Percentiles rank a stretch among this genome's conserved stretches.
Conservation (phyloP, 2,329 filamentous ascomycete species). For the Fusarium drepaniforme region DNA sequence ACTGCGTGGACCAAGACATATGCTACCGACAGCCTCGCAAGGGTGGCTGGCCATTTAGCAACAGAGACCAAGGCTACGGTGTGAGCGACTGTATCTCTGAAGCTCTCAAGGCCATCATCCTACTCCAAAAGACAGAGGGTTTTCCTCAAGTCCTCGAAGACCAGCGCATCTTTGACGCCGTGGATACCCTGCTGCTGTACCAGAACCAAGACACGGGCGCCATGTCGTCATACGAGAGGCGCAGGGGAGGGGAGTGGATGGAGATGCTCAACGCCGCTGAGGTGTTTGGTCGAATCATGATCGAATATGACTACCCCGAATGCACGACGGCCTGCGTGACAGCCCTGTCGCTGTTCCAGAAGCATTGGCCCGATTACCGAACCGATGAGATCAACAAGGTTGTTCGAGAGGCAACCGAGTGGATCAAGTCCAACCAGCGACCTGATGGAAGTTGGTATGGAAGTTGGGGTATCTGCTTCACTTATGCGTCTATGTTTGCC, state of each 20-base stretch:
- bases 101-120: slow-evolving; percentile 86
- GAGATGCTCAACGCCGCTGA: slow-evolving; percentile 95
- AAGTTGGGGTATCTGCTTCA: slow-evolving; percentile 98
- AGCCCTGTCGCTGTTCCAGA: slow-evolving; percentile 83
- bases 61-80: slow-evolving; percentile 90
- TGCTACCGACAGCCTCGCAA: slow-evolving; percentile 94
- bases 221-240: slow-evolving; percentile 90
- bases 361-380: slow-evolving; percentile 86
- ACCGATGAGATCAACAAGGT: slow-evolving; percentile 79
- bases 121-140: slow-evolving; percentile 82
- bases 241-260: slow-evolving; percentile 80
- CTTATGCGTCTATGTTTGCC: slow-evolving; percentile 96
- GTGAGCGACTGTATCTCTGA: slow-evolving; percentile 97
- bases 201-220: slow-evolving; percentile 85
- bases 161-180: slow-evolving; percentile 84
- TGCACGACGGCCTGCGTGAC: slow-evolving; percentile 97
- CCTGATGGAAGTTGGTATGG: slow-evolving; percentile 97
- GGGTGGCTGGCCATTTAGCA: slow-evolving; percentile 97
- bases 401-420: slow-evolving; percentile 79
- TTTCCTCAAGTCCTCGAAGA: slow-evolving; percentile 83
- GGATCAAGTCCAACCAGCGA: slow-evolving; percentile 84
- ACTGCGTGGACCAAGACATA: slow-evolving; percentile 79
- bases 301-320: slow-evolving; percentile 98
- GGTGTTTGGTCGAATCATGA: slow-evolving; percentile 97
- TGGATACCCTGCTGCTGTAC: slow-evolving; percentile 92